Conservation (phyloP, 257 asterid species). For the Solanum arcanum region DNA sequence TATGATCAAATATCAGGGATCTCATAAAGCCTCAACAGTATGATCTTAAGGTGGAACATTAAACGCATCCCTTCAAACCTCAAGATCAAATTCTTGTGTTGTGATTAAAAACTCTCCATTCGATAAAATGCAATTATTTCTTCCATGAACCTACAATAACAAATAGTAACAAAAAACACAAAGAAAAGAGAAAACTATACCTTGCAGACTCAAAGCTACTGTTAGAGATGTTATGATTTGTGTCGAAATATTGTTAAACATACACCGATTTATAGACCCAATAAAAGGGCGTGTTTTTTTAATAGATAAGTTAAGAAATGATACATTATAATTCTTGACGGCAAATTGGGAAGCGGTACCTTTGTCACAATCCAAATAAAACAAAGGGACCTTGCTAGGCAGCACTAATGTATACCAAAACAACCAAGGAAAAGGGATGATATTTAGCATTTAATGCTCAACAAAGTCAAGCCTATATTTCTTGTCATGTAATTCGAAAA, state of each 20-base stretch:
- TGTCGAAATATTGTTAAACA: background rate
- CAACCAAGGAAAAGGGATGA: background rate
- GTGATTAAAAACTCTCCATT: background rate
- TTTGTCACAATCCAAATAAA: background rate
- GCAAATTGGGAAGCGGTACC: background rate
- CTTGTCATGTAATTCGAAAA: background rate
- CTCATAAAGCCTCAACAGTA: background rate
- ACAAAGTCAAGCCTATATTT: background rate
- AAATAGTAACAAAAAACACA: background rate
- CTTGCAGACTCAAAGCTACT: background rate
- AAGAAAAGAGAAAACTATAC: background rate
- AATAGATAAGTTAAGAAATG: background rate
- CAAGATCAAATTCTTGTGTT: background rate
- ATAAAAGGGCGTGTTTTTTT: background rate
- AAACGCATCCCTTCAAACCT: background rate
- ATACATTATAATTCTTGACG: background rate
- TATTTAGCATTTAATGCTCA: background rate
- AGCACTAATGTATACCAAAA: background rate
- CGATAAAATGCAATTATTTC: background rate
- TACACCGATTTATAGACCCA: background rate
- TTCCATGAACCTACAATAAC: background rate
- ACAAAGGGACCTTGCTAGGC: background rate
- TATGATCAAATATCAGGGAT: background rate
- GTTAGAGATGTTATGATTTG: background rate
- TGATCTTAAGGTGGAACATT: background rate